Base-by-base conservation (phyloP, 768 basidiomycete genomes). In the Trametes maxima region DNA sequence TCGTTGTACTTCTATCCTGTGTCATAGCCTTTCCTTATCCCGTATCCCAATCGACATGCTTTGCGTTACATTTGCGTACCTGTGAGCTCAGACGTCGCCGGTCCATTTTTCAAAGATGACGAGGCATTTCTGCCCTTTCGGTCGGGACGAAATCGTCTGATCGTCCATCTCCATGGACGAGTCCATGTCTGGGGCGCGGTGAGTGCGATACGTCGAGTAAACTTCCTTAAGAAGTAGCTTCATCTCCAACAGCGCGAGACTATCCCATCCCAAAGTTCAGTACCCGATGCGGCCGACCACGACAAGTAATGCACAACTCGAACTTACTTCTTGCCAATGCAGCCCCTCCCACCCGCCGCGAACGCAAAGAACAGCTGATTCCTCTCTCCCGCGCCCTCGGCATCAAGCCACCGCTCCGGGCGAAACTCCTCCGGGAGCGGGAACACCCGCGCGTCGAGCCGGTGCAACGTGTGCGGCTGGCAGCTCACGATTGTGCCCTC, bases 401-500 rank as follows among this genome's bases (percentile, higher is more conserved):
- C 79, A 68, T 95, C 90, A 51, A 99, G 79, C 95, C 95, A 99
- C 56, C 97, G 87, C 71, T 98, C 95, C 3, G 97, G 97, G 10
- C 79, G 62, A 75, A 97, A 88, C 49, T 74, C 73, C 35, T 95
- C 91, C 12, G 96, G 95, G 42, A 94, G 84, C 35, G 92, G 90
- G 80, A 92, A 99, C 40, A 95, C 84, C 36, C 78, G 77, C 39
- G 88, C 82, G 75, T 99, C 97, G 28, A 68, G 49, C 21, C 65
- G 56, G 72, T 98, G 95, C 44, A 96, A 79, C 8, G 96, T 94
- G 77, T 87, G 95, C 78, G 95, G 89, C 8, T 91, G 90, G 5
- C 94, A 95, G 68, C 98, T 97, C 68, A 98, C 85, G 90, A 99
- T 95, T 70, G 90, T 90, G 65, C 86, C 87, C 28, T 82, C 85